Percentiles rank a stretch among this genome's conserved stretches.
Conservation (phyloP, 2,329 filamentous ascomycete genomes). For the Colletotrichum plurivorum region DNA sequence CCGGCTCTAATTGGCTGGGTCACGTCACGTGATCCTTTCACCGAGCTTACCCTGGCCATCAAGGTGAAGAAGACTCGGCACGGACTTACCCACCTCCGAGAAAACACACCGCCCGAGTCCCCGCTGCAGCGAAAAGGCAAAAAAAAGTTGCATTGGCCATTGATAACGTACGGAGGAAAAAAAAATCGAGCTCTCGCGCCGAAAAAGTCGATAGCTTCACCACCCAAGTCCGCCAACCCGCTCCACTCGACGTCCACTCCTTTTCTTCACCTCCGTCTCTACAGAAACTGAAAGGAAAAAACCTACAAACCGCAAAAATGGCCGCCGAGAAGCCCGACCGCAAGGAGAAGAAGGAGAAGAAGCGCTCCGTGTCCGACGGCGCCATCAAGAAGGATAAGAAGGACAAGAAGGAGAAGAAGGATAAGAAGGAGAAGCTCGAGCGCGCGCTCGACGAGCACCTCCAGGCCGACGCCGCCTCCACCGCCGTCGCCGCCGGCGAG, state of each 20-base stretch:
- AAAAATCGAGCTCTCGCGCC: constrained; percentile 24
- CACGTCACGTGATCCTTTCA: not conserved
- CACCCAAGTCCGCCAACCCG: constrained; percentile 5
- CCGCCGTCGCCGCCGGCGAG: constrained; percentile 57
- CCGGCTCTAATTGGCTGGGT: not conserved
- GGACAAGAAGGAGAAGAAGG: constrained; percentile 72
- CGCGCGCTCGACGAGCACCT: constrained; percentile 77
- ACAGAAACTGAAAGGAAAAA: not conserved
- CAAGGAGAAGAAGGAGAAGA: constrained; percentile 57
- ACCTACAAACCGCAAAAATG: constrained; percentile 51
- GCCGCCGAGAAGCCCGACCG: constrained; percentile 64
- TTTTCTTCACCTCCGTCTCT: not conserved
- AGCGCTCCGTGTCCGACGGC: constrained; percentile 46
- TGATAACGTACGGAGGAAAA: not conserved
- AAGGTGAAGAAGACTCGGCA: constrained; percentile 7
- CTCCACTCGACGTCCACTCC: not conserved
- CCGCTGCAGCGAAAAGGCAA: constrained; percentile 16
- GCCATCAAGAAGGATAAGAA: constrained; percentile 60
- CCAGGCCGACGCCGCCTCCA: constrained; percentile 66
- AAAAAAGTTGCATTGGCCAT: constrained; percentile 28
- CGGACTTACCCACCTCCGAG: constrained; percentile 24
- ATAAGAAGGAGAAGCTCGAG: constrained; percentile 76
- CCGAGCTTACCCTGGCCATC: not conserved
- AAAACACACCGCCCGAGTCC: not conserved
- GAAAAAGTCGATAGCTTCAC: constrained; percentile 20